Percentiles rank a stretch among this genome's conserved stretches.
Evolutionary conservation across 1,284 basidiomycete genomes (phyloP).

Genomic region (Leccinum solheimii): DNA sequence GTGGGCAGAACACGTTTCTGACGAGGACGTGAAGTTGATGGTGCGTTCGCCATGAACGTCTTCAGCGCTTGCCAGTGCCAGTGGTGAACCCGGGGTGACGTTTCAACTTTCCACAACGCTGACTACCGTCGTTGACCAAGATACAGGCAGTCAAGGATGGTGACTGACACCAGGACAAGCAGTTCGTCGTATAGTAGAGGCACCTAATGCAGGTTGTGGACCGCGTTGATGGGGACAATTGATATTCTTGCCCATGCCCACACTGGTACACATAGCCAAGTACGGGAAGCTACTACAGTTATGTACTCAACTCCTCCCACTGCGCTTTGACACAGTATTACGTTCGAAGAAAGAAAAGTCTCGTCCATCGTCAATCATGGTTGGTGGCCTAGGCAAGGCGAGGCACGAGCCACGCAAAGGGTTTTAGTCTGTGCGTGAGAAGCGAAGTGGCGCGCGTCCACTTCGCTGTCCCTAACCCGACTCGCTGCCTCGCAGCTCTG

Average conservation of each 20-base stretch:
- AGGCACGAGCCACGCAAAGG: not conserved
- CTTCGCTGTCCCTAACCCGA: no score
- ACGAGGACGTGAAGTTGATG: slow-evolving; percentile 32
- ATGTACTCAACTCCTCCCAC: not conserved
- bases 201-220: slow-evolving; percentile 13
- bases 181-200: slow-evolving; percentile 15
- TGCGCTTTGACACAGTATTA: not conserved
- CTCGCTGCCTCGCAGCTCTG: no score
- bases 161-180: not conserved
- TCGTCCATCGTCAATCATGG: not conserved
- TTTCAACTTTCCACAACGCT: slow-evolving; percentile 8
- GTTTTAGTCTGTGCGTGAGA: not conserved
- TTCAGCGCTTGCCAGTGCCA: slow-evolving; percentile 13
- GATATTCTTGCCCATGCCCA: not conserved
- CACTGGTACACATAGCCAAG: not conserved
- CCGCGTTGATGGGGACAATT: not conserved
- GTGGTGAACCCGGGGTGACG: not conserved
- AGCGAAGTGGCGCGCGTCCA: not conserved
- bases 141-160: slow-evolving; percentile 1
- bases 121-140: slow-evolving; percentile 7
- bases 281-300: not conserved
- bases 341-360: not conserved
- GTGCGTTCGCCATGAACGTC: slow-evolving; percentile 29
- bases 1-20: slow-evolving; percentile 80
- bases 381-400: not conserved